These are phyloP conservation scores for Botryotinia narcissicola DNA, from an alignment of 2,329 filamentous ascomycete species.

Conservation along the genomic window DNA sequence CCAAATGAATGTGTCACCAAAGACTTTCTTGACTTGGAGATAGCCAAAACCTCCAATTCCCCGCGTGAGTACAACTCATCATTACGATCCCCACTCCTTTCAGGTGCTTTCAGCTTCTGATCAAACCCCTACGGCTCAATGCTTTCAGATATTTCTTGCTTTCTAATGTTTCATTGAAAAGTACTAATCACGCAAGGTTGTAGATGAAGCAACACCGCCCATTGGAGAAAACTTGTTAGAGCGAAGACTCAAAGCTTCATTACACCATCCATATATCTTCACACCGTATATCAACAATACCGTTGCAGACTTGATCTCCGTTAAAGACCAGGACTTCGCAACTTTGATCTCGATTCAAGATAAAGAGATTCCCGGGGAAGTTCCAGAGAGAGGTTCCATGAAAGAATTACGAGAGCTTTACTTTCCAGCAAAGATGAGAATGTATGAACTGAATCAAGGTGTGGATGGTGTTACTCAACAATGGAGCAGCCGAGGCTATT, in stretches of 20 bases:
- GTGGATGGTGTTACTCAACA: neutral
- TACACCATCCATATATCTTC: constrained; percentile 19
- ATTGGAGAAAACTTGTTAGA: neutral
- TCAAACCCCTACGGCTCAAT: neutral
- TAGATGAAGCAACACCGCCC: neutral
- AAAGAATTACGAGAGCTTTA: constrained; percentile 3
- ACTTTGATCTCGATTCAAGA: neutral
- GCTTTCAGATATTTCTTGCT: neutral
- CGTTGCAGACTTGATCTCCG: constrained; percentile 3
- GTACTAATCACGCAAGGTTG: neutral
- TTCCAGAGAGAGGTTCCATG: neutral
- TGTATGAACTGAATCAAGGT: constrained; percentile 14
- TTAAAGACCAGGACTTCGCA: neutral
- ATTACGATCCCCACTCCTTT: neutral
- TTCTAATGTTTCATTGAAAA: neutral
- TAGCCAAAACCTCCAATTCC: neutral
- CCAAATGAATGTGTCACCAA: neutral
- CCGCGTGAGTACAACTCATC: neutral
- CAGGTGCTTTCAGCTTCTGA: neutral
- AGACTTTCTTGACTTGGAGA: neutral
- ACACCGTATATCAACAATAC: constrained; percentile 16
- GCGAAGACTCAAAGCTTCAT: constrained; percentile 17
- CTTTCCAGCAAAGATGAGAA: constrained; percentile 14
- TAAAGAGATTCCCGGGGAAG: neutral
- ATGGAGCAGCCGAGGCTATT: constrained; percentile 17